phyloP scores from a whole-genome alignment of 495 filamentous ascomycete species.

The Darksidea phi region DNA sequence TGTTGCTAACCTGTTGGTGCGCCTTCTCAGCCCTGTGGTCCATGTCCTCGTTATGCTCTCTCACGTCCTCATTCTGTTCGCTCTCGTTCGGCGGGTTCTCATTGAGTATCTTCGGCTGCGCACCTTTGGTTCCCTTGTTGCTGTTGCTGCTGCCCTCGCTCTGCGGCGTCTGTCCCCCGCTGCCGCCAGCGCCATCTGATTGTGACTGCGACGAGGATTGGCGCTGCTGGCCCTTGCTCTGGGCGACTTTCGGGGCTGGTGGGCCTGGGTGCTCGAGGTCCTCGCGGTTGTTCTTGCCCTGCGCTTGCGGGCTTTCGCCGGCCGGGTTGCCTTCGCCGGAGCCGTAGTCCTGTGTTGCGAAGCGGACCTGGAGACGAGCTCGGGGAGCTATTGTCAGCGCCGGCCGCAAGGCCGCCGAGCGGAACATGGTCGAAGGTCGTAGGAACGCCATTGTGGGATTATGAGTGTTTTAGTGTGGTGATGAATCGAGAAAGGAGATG shows the following conservation, averaged over 20 bases:
- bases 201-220: neutral
- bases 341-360: constrained; percentile 42
- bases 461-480: no score
- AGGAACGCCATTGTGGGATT: constrained; percentile 34
- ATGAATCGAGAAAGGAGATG: no score
- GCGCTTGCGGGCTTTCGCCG: constrained; percentile 38
- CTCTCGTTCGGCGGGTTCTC: constrained; percentile 47
- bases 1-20: constrained; percentile 33
- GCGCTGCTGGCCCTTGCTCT: constrained; percentile 2
- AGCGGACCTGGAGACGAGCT: constrained; percentile 29
- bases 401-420: constrained; percentile 33
- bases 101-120: constrained; percentile 47
- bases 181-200: neutral
- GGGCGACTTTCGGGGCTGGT: constrained; percentile 34
- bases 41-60: constrained; percentile 63
- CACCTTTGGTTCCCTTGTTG: constrained; percentile 31
- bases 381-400: constrained; percentile 24
- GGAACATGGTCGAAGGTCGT: constrained; percentile 23
- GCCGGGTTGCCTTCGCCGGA: constrained; percentile 37
- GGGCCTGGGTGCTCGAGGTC: constrained; percentile 44
- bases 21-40: constrained; percentile 52
- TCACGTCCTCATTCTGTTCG: constrained; percentile 40
- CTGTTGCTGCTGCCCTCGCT: constrained; percentile 3
- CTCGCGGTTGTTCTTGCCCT: constrained; percentile 34
- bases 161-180: neutral